These are phyloP conservation scores for Glycyrrhiza uralensis DNA, from an alignment of 306 rosid species.

Conservation along the genomic window DNA sequence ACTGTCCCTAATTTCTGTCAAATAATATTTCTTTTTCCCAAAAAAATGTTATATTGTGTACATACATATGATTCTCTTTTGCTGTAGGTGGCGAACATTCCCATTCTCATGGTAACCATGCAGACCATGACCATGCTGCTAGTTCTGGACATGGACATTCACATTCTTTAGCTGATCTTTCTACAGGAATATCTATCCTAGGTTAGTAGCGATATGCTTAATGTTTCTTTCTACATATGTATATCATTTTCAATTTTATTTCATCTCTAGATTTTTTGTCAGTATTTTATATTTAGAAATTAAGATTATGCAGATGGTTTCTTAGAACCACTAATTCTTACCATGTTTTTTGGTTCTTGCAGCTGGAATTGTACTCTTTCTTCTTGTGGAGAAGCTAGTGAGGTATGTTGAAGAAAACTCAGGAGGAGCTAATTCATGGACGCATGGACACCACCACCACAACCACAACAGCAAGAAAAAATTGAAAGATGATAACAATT, in stretches of 20 bases:
- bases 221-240: neutral
- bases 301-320: constrained; percentile 5
- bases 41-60: neutral
- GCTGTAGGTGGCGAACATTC: constrained; percentile 71
- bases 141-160: constrained; percentile 58
- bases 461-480: constrained; percentile 57
- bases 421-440: constrained; percentile 58
- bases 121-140: constrained; percentile 46
- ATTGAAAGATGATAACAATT: constrained; percentile 51
- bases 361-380: constrained; percentile 95
- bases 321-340: constrained; percentile 18
- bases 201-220: constrained; percentile 52
- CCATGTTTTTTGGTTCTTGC: constrained; percentile 32
- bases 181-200: constrained; percentile 75
- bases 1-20: neutral
- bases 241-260: neutral
- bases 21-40: neutral
- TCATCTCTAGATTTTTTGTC: neutral
- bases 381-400: constrained; percentile 87
- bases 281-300: constrained; percentile 11
- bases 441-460: constrained; percentile 81
- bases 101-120: constrained; percentile 57
- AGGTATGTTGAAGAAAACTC: constrained; percentile 90
- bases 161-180: constrained; percentile 85
- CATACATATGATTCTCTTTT: constrained; percentile 18